Evolutionary conservation across 2,329 filamentous ascomycete genomes (phyloP).

Genomic region (Cercospora sp.): DNA sequence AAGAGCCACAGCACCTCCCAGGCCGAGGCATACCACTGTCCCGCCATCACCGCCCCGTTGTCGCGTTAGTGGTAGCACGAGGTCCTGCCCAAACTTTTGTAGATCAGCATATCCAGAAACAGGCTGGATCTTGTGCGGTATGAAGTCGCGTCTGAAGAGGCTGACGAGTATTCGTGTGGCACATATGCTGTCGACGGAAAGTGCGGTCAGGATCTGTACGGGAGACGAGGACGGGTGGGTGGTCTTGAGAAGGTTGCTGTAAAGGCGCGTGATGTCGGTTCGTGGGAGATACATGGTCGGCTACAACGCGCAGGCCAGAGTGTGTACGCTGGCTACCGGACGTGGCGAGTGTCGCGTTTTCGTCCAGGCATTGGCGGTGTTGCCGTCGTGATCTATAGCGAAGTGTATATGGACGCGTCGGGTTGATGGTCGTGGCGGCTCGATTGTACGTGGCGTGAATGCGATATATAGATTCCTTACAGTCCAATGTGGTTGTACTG

Average conservation of each 20-base stretch:
- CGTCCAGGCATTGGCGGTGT: conserved; percentile 14
- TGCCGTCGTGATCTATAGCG: neutral
- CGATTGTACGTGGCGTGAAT: neutral
- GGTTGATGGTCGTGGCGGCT: neutral
- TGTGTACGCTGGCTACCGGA: neutral
- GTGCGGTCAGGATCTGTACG: conserved; percentile 85
- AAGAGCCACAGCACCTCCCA: conserved; percentile 88
- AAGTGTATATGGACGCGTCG: conserved; percentile 3
- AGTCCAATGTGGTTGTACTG: neutral
- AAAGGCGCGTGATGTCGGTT: conserved; percentile 83
- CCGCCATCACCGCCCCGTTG: conserved; percentile 81
- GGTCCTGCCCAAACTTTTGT: conserved; percentile 71
- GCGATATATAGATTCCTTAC: neutral
- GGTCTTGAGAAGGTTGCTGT: conserved; percentile 81
- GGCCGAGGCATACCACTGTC: conserved; percentile 86
- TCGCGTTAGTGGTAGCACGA: conserved; percentile 84
- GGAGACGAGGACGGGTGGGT: conserved; percentile 89
- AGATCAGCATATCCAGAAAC: conserved; percentile 91
- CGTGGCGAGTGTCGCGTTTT: neutral
- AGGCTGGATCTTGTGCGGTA: conserved; percentile 95
- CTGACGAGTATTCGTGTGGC: conserved; percentile 91
- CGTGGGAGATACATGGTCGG: conserved; percentile 87
- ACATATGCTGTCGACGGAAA: conserved; percentile 93
- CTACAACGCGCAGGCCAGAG: neutral
- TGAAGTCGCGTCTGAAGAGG: conserved; percentile 95